Evolutionary conservation across 2,329 filamentous ascomycete species (phyloP), one percentile per base, ranked within the genome.

Genomic region (Grosmannia clavigera): DNA sequence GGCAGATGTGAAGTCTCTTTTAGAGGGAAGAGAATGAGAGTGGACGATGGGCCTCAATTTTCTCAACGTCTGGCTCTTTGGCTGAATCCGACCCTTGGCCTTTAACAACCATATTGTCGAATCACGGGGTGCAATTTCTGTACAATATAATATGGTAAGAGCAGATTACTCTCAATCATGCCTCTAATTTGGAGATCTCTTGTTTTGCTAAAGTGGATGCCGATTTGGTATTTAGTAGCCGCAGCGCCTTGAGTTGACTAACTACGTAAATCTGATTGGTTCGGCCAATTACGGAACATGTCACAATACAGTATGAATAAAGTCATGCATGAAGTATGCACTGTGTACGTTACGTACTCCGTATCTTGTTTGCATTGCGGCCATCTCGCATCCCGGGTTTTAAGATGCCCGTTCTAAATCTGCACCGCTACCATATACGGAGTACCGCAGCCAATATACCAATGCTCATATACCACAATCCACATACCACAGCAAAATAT

Each of bases 1-100:
- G 19, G 75, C 67, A 12, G 81, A 84, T 67, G 80, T 81, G 19
- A 75, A 57, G 31, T 12, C 38, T 19, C 40, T 60, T 11, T 52
- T 65, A 51, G 60, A 58, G 33, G 58, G 40, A 25, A 38, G 55
- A 33, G 55, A 58, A 38, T 56, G 40, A 50, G 12, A 31, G 27
- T 11, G 22, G 25, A 12, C 27, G 9, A 7, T 14, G 25, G 16
- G 25, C 16, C 7, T 46, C 22, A 3, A 16, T 46, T 46, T 19
- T 19, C 19, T 46, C 19, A 19, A 19, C 40, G 4, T 43, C 14
- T 43, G 3, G 40, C 40, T 43, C 14, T 43, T 43, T 43, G 3
- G 2, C 14, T 19, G 14, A n/a, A n/a, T 7, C 14, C 16, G 16
- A 9, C 43, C 19, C 16, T n/a, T 16, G 43, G 10, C 33, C 5